A percentile compares a stretch with the other conserved stretches of the same genome.
These are phyloP conservation scores for Aristolochia contorta DNA, from an alignment of 164 flowering plant genomes.

Conservation along the genomic window DNA sequence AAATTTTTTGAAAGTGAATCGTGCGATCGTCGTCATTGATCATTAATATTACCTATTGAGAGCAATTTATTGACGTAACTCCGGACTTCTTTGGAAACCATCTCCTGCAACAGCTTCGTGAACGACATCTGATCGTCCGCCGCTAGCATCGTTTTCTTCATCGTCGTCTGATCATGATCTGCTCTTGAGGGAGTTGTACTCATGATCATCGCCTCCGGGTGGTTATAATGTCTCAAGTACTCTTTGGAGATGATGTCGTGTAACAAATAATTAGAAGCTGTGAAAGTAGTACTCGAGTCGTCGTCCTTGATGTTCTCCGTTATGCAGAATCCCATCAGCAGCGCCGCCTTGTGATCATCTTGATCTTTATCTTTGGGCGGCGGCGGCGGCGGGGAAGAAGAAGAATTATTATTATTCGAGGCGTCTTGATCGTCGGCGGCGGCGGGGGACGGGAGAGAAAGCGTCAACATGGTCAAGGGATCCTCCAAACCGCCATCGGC, in stretches of 20 bases:
- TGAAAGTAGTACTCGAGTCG: too few species aligned
- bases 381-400: neutral
- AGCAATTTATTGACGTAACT: constrained; percentile 24
- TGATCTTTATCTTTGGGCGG: constrained; percentile 8
- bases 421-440: neutral
- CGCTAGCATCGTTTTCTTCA: neutral
- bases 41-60: neutral
- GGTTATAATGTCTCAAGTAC: too few species aligned
- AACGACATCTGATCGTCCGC: constrained; percentile 28
- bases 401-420: too few species aligned
- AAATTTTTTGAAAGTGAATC: too few species aligned
- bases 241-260: too few species aligned
- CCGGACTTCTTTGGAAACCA: constrained; percentile 55
- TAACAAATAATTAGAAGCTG: too few species aligned
- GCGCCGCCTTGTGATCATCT: too few species aligned
- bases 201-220: too few species aligned
- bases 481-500: constrained; percentile 1
- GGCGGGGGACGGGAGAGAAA: constrained; percentile 26
- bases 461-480: constrained; percentile 19
- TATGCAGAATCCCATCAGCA: too few species aligned
- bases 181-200: too few species aligned
- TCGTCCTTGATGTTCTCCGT: constrained; percentile 4
- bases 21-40: too few species aligned
- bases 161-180: too few species aligned
- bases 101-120: constrained; percentile 32